Conservation (phyloP, 1,284 basidiomycete genomes). For the Tremellales sp. region DNA sequence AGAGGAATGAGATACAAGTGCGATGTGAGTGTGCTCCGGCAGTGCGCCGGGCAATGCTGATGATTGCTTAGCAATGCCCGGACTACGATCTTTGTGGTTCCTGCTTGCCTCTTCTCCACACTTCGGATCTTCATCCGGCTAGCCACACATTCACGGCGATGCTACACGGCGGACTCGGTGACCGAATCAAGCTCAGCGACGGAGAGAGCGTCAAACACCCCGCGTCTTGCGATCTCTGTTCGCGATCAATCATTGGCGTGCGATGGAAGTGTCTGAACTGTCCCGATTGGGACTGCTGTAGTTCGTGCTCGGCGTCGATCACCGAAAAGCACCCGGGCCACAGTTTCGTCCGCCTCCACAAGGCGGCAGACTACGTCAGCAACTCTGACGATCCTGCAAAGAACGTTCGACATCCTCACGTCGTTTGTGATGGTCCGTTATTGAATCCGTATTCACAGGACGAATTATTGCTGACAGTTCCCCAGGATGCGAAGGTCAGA, state of each 20-base stretch:
- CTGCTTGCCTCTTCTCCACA: constrained; percentile 40
- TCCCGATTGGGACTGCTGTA: constrained; percentile 57
- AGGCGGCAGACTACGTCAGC: constrained; percentile 52
- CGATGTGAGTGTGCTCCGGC: constrained; percentile 17
- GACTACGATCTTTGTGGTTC: constrained; percentile 46
- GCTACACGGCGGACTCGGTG: constrained; percentile 42
- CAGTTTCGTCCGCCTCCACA: constrained; percentile 65
- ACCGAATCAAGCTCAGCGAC: constrained; percentile 34
- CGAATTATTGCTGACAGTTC: neutral
- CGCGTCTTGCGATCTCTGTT: constrained; percentile 43
- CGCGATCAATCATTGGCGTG: constrained; percentile 38
- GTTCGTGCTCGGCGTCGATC: constrained; percentile 62
- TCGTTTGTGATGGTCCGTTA: constrained; percentile 40
- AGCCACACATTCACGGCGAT: constrained; percentile 44
- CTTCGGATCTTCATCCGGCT: constrained; percentile 36
- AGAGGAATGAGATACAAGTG: constrained; percentile 46
- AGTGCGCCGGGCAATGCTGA: neutral
- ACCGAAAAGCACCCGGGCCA: constrained; percentile 70
- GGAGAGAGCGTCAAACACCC: constrained; percentile 29
- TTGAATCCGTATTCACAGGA: neutral
- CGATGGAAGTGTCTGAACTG: constrained; percentile 49
- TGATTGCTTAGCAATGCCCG: constrained; percentile 30
- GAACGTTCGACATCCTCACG: constrained; percentile 45
- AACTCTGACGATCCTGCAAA: constrained; percentile 47
- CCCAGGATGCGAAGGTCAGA: constrained; percentile 33